Evolutionary conservation across 192 early-diverging fungal species (phyloP).

Genomic region (Rhizophagus clarus): DNA sequence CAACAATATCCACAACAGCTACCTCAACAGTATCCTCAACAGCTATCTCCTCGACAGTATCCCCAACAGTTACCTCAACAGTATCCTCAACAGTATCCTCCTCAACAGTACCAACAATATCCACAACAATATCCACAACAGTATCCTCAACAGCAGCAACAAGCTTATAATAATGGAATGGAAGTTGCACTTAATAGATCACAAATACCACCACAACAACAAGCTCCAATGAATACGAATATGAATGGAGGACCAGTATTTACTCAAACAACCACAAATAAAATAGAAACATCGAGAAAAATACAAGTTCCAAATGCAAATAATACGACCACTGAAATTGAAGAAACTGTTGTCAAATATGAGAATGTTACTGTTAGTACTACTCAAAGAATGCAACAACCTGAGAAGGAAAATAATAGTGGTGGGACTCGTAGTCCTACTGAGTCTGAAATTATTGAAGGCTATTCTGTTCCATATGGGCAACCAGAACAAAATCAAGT

Average conservation of each 20-base stretch:
- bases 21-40: too few species aligned
- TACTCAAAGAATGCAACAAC: background rate
- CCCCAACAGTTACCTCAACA: background rate
- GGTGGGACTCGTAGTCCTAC: background rate
- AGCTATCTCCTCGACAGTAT: too few species aligned
- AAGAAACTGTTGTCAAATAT: background rate
- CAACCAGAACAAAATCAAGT: background rate
- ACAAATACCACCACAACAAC: too few species aligned
- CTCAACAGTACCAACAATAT: background rate
- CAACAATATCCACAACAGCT: too few species aligned
- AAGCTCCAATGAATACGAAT: background rate
- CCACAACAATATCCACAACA: background rate
- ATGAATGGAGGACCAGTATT: background rate
- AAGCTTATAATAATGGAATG: background rate
- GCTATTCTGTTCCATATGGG: background rate
- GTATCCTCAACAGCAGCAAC: background rate
- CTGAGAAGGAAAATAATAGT: background rate
- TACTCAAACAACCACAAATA: background rate
- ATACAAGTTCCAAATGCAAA: background rate
- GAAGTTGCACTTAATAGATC: background rate
- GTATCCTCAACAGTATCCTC: background rate
- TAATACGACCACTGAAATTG: background rate
- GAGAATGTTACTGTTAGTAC: background rate
- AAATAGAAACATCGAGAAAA: background rate
- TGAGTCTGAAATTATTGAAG: background rate